Evolutionary conservation across 257 asterid species (phyloP).

Genomic region (Solanum pinnatisectum): DNA sequence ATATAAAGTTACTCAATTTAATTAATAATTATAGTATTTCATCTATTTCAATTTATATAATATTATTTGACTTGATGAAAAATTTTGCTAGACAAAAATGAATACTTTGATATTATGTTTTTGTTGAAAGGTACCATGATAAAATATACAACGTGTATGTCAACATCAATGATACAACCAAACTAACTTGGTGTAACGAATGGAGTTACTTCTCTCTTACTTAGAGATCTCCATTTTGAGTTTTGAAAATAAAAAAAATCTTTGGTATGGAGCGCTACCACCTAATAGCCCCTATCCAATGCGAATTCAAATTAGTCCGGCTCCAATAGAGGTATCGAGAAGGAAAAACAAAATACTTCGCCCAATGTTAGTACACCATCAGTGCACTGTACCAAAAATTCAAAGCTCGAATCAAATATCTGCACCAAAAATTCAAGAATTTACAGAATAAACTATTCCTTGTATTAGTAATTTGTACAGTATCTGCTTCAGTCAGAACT

Average conservation of each 20-base stretch:
- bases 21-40: too few species aligned
- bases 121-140: background rate
- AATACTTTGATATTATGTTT: background rate
- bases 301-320: fast-evolving
- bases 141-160: background rate
- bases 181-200: background rate
- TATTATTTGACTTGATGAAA: too few species aligned
- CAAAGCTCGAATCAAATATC: background rate
- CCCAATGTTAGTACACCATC: background rate
- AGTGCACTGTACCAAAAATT: background rate
- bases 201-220: too few species aligned
- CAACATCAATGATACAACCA: background rate
- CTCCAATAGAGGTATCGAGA: background rate
- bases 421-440: background rate
- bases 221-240: background rate
- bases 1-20: too few species aligned
- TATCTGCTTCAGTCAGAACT: background rate
- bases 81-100: too few species aligned
- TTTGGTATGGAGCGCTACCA: background rate
- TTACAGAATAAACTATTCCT: background rate
- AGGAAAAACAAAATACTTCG: background rate
- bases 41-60: too few species aligned
- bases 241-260: too few species aligned
- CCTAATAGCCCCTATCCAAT: background rate
- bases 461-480: background rate